Conservation (phyloP, 768 basidiomycete species). For the Russula vinacea region DNA sequence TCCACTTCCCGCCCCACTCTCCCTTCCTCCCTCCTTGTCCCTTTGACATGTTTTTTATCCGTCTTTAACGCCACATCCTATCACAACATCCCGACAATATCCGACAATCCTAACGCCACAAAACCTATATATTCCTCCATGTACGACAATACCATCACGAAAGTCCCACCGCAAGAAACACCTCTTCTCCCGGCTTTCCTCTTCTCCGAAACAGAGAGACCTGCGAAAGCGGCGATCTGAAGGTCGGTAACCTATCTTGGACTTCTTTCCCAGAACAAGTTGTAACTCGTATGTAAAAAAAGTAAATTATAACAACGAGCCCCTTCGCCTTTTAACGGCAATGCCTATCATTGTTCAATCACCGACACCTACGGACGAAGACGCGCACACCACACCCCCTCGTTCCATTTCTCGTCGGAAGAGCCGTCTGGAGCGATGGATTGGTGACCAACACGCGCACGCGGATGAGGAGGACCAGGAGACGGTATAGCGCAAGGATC, state of each 20-base stretch:
- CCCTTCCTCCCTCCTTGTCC: neutral
- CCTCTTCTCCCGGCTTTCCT: slow-evolving; percentile 13
- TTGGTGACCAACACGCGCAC: slow-evolving; percentile 41
- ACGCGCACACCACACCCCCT: slow-evolving; percentile 28
- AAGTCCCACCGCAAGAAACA: slow-evolving; percentile 2
- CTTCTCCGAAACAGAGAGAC: slow-evolving; percentile 3
- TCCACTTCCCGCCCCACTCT: neutral
- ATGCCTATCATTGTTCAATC: slow-evolving; percentile 29
- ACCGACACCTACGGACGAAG: slow-evolving; percentile 27
- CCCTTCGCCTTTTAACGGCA: slow-evolving; percentile 11
- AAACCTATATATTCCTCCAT: slow-evolving; percentile 26
- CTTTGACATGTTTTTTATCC: slow-evolving; percentile 7
- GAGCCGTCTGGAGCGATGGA: slow-evolving; percentile 46
- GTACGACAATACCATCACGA: slow-evolving; percentile 27
- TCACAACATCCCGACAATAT: too few species aligned
- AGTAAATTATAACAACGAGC: slow-evolving; percentile 1
- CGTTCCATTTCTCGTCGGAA: slow-evolving; percentile 38
- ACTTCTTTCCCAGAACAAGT: neutral
- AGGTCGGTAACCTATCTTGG: slow-evolving; percentile 8
- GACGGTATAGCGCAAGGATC: slow-evolving; percentile 31
- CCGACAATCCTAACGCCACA: slow-evolving; percentile 8
- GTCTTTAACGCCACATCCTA: neutral
- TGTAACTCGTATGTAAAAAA: slow-evolving; percentile 1
- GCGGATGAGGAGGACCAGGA: slow-evolving; percentile 28
- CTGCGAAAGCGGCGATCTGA: slow-evolving; percentile 5